Evolutionary conservation across 1,284 basidiomycete genomes (phyloP).

Genomic region (Cronartium ribicola): DNA sequence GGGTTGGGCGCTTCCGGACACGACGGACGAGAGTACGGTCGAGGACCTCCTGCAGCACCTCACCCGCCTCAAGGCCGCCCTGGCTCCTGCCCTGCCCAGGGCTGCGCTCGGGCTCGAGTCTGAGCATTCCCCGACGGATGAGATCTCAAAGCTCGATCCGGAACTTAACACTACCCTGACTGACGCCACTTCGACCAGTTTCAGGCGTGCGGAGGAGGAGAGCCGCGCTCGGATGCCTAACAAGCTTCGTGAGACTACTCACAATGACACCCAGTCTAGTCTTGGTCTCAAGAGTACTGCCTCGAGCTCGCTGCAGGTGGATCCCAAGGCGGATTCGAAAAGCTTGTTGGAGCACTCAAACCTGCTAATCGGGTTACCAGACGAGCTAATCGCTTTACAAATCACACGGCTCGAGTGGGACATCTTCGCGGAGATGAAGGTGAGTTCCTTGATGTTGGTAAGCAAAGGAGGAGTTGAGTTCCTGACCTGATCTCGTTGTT

Average conservation of each 20-base stretch:
- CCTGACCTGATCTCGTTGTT: not conserved
- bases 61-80: not conserved
- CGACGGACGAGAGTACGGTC: constrained; percentile 6
- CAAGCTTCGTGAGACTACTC: not conserved
- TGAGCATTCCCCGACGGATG: too few relatives aligned
- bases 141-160: too few relatives aligned
- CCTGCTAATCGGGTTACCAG: constrained; percentile 19
- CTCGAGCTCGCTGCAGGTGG: constrained; percentile 8
- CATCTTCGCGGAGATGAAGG: constrained; percentile 44
- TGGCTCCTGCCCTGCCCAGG: not conserved
- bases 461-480: not conserved
- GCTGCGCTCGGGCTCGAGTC: too few relatives aligned
- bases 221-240: too few relatives aligned
- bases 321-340: constrained; percentile 14
- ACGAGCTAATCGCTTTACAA: constrained; percentile 47
- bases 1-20: constrained; percentile 48
- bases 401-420: constrained; percentile 50
- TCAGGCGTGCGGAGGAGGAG: too few relatives aligned
- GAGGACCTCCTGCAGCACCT: constrained; percentile 10
- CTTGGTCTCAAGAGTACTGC: constrained; percentile 1
- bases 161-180: too few relatives aligned
- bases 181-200: too few relatives aligned
- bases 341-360: constrained; percentile 10
- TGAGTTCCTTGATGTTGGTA: not conserved
- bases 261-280: not conserved